Evolutionary conservation across 306 rosid species (phyloP).

Genomic region (Lupinus albus): DNA sequence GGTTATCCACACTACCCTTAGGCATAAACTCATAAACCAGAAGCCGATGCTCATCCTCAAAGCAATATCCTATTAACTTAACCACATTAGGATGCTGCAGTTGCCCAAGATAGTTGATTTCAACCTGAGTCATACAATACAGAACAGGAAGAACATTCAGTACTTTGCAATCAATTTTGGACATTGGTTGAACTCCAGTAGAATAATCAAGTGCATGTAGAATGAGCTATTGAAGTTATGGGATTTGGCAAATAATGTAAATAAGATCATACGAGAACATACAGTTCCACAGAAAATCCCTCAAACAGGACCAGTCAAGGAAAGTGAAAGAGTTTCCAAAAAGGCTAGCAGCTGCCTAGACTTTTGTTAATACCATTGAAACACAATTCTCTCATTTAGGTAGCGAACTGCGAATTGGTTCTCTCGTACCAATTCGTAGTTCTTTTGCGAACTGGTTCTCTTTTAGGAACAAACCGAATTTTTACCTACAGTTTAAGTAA

Average conservation of each 20-base stretch:
- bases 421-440: too few relatives aligned
- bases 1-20: conserved; percentile 90
- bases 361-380: too few relatives aligned
- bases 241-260: conserved; percentile 4
- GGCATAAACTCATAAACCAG: conserved; percentile 82
- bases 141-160: conserved; percentile 26
- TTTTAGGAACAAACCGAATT: too few relatives aligned
- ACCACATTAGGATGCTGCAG: conserved; percentile 84
- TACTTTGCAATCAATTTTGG: conserved; percentile 15
- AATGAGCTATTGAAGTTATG: not conserved
- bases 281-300: too few relatives aligned
- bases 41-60: conserved; percentile 81
- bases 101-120: conserved; percentile 87
- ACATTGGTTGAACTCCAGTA: conserved; percentile 15
- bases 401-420: too few relatives aligned
- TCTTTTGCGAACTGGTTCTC: too few relatives aligned
- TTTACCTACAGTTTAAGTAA: too few relatives aligned
- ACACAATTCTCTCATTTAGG: too few relatives aligned
- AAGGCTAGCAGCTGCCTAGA: too few relatives aligned
- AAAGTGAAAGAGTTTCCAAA: too few relatives aligned
- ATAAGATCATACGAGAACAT: conserved; percentile 11
- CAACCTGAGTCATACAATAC: conserved; percentile 53
- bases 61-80: conserved; percentile 79
- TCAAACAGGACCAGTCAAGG: too few relatives aligned
- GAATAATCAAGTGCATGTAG: conserved; percentile 24